phyloP scores from a whole-genome alignment of 208 protist genomes.

The Crithidia bombi region DNA sequence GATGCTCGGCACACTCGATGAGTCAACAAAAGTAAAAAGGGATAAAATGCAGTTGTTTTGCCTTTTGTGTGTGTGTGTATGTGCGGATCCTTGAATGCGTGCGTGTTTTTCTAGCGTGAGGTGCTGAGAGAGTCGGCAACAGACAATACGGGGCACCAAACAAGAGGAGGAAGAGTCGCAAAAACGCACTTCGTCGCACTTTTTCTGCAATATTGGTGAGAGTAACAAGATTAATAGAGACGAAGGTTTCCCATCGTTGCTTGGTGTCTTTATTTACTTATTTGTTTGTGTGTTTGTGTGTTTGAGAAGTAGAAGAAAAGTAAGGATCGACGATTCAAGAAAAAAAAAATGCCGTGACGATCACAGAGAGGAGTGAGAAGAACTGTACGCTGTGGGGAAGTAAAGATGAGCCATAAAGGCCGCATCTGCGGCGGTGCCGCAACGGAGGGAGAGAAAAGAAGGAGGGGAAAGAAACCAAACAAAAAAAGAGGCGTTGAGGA shows the following conservation, averaged over 20 bases:
- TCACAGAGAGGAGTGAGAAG: neutral
- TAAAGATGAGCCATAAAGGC: constrained; percentile 7
- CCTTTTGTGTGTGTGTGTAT: too few relatives aligned
- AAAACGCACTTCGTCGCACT: too few relatives aligned
- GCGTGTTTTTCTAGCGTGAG: too few relatives aligned
- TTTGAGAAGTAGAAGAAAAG: neutral
- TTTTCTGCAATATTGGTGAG: too few relatives aligned
- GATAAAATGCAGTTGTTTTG: neutral
- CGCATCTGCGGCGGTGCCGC: constrained; percentile 5
- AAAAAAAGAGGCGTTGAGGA: neutral
- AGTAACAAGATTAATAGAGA: neutral
- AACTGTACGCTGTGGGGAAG: constrained; percentile 13
- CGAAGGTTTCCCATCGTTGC: too few relatives aligned
- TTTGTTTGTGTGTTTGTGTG: neutral
- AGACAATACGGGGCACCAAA: too few relatives aligned
- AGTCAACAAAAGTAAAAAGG: neutral
- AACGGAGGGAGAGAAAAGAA: constrained; percentile 7
- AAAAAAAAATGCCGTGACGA: neutral
- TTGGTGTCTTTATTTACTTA: neutral
- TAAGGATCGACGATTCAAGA: neutral
- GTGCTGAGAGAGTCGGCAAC: too few relatives aligned
- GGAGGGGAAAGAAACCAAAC: neutral
- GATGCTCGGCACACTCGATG: neutral
- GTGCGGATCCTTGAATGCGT: too few relatives aligned
- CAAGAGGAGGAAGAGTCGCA: too few relatives aligned